A percentile compares a stretch with the other conserved stretches of the same genome.
Evolutionary conservation across 305 asterid genomes (phyloP).

Genomic region (Caryopteris hybrid): DNA sequence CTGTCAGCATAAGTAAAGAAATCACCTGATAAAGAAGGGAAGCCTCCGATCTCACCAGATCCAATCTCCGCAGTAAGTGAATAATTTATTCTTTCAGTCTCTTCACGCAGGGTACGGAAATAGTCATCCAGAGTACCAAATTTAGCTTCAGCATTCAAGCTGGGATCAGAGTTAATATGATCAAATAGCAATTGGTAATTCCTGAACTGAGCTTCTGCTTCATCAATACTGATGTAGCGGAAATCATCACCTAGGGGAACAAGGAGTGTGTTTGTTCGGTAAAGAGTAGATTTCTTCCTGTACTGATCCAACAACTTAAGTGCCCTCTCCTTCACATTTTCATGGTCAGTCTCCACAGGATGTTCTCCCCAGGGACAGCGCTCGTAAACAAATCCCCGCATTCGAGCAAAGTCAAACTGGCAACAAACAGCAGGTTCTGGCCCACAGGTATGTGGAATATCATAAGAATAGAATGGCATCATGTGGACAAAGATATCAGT

Average conservation of each 20-base stretch:
- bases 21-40: slow-evolving; percentile 92
- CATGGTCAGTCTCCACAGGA: slow-evolving; percentile 86
- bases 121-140: slow-evolving; percentile 95
- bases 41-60: slow-evolving; percentile 81
- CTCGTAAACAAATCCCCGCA: slow-evolving; percentile 76
- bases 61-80: slow-evolving; percentile 70
- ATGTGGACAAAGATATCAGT: slow-evolving; percentile 98
- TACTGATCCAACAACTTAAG: slow-evolving; percentile 81
- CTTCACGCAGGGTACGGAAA: slow-evolving; percentile 73
- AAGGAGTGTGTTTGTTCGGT: slow-evolving; percentile 91
- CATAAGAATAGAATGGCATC: slow-evolving; percentile 99
- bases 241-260: slow-evolving; percentile 98
- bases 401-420: slow-evolving; percentile 97
- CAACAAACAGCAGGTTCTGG: slow-evolving; percentile 99
- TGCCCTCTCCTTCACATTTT: slow-evolving; percentile 91
- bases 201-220: slow-evolving; percentile 98
- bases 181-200: slow-evolving; percentile 88
- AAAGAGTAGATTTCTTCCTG: slow-evolving; percentile 80
- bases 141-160: slow-evolving; percentile 86
- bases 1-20: slow-evolving; percentile 96
- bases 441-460: slow-evolving; percentile 97
- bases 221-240: slow-evolving; percentile 88
- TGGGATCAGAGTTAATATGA: slow-evolving; percentile 80
- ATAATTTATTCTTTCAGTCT: slow-evolving; percentile 79
- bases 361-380: slow-evolving; percentile 91